These are phyloP conservation scores for Primulina huaijiensis DNA, from an alignment of 257 asterid species.

Conservation along the genomic window DNA sequence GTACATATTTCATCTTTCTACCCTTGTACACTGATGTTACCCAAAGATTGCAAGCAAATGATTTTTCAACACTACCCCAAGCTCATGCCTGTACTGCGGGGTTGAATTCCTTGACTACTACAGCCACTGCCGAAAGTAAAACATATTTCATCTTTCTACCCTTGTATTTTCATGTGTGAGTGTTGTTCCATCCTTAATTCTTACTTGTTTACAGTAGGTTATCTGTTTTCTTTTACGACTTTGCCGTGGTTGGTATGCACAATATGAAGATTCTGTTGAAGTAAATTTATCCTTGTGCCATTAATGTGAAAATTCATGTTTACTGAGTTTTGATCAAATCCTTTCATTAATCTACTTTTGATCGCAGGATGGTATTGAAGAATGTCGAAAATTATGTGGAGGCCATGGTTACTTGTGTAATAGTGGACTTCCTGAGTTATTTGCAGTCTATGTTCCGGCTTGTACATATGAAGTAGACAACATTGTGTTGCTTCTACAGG, in stretches of 20 bases:
- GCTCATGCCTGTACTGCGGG: conserved; percentile 99
- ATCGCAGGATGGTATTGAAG: conserved; percentile 93
- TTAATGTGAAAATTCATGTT: conserved; percentile 6
- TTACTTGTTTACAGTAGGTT: not conserved
- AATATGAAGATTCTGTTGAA: conserved; percentile 3
- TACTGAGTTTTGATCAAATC: not conserved
- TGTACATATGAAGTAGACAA: conserved; percentile 99
- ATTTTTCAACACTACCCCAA: conserved; percentile 93
- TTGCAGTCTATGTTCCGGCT: conserved; percentile 98
- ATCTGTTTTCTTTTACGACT: conserved; percentile 1
- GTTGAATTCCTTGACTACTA: conserved; percentile 91
- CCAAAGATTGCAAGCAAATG: conserved; percentile 70
- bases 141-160: conserved; percentile 7
- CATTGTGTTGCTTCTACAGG: conserved; percentile 82
- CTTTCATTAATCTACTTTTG: conserved; percentile 17
- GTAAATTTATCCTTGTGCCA: not conserved
- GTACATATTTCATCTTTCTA: too few species aligned
- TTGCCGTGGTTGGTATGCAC: conserved; percentile 17
- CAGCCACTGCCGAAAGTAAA: conserved; percentile 86
- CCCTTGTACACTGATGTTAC: conserved; percentile 90
- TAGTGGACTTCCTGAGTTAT: conserved; percentile 98
- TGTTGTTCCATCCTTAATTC: conserved; percentile 13
- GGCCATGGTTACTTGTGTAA: conserved; percentile 97
- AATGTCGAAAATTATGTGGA: conserved; percentile 94
- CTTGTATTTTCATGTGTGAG: conserved; percentile 1